Percentiles rank a stretch among this genome's conserved stretches.
Conservation (phyloP, 345 rosid genomes). For the Ricinus communis region DNA sequence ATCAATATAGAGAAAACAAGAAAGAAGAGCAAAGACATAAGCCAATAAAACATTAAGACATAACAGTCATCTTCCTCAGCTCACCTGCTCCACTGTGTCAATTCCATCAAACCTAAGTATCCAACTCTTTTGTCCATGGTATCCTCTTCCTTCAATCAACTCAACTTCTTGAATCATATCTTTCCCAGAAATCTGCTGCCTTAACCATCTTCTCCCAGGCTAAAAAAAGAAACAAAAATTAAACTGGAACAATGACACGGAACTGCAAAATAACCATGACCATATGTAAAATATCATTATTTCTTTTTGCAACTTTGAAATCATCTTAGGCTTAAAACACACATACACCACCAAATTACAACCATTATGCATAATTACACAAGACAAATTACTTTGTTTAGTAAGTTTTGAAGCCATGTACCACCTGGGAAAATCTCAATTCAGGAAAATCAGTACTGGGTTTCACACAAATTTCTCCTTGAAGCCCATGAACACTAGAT, state of each 20-base stretch:
- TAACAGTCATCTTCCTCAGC: constrained; percentile 1
- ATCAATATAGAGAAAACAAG: not conserved
- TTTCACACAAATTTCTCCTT: constrained; percentile 75
- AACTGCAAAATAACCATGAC: not conserved
- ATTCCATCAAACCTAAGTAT: constrained; percentile 73
- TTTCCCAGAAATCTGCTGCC: constrained; percentile 58
- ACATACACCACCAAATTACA: no score
- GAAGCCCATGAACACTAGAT: constrained; percentile 75
- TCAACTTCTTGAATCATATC: constrained; percentile 69
- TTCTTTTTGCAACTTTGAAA: no score
- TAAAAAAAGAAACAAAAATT: constrained; percentile 21
- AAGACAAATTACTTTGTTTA: not conserved
- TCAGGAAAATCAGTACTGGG: constrained; percentile 83
- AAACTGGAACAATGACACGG: not conserved
- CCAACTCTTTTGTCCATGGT: constrained; percentile 78
- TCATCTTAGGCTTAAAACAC: no score
- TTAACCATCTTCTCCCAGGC: constrained; percentile 94
- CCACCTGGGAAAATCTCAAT: constrained; percentile 70
- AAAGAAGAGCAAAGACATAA: not conserved
- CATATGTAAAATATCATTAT: no score
- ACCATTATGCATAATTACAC: not conserved
- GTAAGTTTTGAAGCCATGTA: not conserved
- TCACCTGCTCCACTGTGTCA: constrained; percentile 69
- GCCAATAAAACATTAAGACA: not conserved
- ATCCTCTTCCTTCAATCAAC: constrained; percentile 77